A percentile compares a stretch with the other conserved stretches of the same genome.
These are phyloP conservation scores for Penicillium bialowiezense DNA, from an alignment of 495 filamentous ascomycete genomes.

Conservation along the genomic window DNA sequence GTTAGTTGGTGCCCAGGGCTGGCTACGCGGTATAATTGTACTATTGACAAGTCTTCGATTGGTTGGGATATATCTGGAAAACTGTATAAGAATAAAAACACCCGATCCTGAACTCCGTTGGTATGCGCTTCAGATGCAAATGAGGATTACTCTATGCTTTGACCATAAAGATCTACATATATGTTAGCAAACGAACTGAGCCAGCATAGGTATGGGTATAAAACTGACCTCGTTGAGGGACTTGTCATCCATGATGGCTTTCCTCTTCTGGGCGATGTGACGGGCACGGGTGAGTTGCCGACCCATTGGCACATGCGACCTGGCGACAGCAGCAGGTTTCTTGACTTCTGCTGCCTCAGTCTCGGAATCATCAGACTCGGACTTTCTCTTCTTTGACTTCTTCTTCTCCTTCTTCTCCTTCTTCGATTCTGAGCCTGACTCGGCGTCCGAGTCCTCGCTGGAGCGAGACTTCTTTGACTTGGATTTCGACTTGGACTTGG, in stretches of 20 bases:
- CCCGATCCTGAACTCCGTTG: slow-evolving; percentile 5
- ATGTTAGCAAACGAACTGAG: slow-evolving; percentile 30
- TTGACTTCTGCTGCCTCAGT: slow-evolving; percentile 11
- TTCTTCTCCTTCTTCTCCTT: slow-evolving; percentile 47
- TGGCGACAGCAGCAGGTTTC: slow-evolving; percentile 29
- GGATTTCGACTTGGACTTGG: slow-evolving; percentile 20
- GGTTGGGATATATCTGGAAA: slow-evolving; percentile 2
- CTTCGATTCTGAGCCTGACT: slow-evolving; percentile 22
- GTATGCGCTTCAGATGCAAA: slow-evolving; percentile 8
- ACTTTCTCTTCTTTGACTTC: slow-evolving; percentile 51
- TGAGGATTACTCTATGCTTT: slow-evolving; percentile 39
- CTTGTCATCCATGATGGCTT: slow-evolving; percentile 66
- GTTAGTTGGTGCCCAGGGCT: too few species aligned
- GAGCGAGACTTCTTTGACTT: slow-evolving; percentile 25
- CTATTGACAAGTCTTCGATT: slow-evolving; percentile 1
- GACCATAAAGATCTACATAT: slow-evolving; percentile 68
- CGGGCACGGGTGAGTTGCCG: slow-evolving; percentile 64
- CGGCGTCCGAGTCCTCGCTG: slow-evolving; percentile 12
- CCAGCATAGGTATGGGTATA: background rate
- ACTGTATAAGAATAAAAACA: background rate
- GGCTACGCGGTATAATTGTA: too few species aligned
- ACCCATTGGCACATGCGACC: slow-evolving; percentile 44
- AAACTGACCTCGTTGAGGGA: slow-evolving; percentile 71
- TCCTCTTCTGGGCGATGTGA: slow-evolving; percentile 76
- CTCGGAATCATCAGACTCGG: slow-evolving; percentile 32